phyloP scores from a whole-genome alignment of 179 eudicot genomes.

The Silene coronaria region DNA sequence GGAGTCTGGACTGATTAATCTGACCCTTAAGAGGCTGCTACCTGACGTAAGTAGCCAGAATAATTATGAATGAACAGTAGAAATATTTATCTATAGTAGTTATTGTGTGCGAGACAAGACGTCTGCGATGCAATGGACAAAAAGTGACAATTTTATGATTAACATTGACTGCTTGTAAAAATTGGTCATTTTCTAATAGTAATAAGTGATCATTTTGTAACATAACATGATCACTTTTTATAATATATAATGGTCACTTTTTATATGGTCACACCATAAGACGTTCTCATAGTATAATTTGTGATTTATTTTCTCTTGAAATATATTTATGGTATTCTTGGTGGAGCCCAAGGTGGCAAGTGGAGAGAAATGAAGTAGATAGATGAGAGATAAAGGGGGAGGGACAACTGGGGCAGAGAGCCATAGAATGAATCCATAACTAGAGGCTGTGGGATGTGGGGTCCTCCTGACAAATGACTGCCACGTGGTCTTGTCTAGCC shows the following conservation, averaged over 20 bases:
- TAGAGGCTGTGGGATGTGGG: constrained; percentile 48
- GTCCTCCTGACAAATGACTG: constrained; percentile 44
- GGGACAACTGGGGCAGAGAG: constrained; percentile 36
- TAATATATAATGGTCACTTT: too few relatives aligned
- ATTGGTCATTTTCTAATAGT: too few relatives aligned
- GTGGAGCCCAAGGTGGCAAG: constrained; percentile 36
- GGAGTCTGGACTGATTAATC: constrained; percentile 27
- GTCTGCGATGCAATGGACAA: too few relatives aligned
- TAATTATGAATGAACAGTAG: constrained; percentile 15
- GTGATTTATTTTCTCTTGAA: constrained; percentile 9
- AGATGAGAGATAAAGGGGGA: constrained; percentile 28
- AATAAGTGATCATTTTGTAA: too few relatives aligned
- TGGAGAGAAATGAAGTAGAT: constrained; percentile 37
- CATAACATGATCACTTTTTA: too few relatives aligned
- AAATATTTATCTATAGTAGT: background rate
- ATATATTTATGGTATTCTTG: constrained; percentile 32
- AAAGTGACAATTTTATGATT: too few relatives aligned
- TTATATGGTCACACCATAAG: too few relatives aligned
- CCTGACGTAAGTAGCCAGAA: constrained; percentile 27
- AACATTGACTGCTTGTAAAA: too few relatives aligned
- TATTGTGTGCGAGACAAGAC: background rate
- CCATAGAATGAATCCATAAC: constrained; percentile 45
- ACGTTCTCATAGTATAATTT: too few relatives aligned
- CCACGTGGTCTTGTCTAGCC: constrained; percentile 58
- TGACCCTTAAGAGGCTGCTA: constrained; percentile 24